These are phyloP conservation scores for Taxawa tesnikishii DNA, from an alignment of 2,329 filamentous ascomycete genomes.

Conservation along the genomic window DNA sequence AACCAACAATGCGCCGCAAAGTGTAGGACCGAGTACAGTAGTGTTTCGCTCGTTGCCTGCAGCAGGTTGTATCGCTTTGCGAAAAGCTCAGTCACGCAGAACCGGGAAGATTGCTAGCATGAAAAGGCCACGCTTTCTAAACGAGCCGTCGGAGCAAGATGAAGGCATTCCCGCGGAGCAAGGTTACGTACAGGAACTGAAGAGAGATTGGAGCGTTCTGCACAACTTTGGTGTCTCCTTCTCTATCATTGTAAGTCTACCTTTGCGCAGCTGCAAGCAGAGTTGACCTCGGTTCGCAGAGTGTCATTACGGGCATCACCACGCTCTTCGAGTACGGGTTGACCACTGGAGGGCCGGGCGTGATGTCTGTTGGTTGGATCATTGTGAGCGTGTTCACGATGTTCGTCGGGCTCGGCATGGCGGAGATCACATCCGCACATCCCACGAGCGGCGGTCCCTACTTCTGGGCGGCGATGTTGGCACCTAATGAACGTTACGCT, in stretches of 20 bases:
- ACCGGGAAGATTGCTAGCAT: no score
- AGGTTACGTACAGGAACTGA: conserved; percentile 48
- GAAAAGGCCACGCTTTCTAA: not conserved
- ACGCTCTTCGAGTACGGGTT: conserved; percentile 45
- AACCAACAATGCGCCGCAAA: no score
- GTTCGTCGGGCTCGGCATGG: conserved; percentile 43
- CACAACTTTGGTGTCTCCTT: conserved; percentile 53
- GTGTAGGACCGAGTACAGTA: no score
- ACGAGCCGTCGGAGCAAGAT: conserved; percentile 21
- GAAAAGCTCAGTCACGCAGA: no score
- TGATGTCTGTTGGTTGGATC: conserved; percentile 46
- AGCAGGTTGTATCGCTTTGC: no score
- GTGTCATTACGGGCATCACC: conserved; percentile 47
- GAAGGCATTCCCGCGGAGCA: conserved; percentile 42
- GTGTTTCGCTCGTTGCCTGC: no score
- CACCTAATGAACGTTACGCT: conserved; percentile 30
- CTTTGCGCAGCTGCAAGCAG: not conserved
- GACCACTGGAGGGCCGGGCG: conserved; percentile 41
- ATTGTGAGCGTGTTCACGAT: conserved; percentile 44
- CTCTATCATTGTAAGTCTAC: conserved; percentile 42
- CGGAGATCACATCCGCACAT: conserved; percentile 47
- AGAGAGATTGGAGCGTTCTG: conserved; percentile 44
- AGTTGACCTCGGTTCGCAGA: conserved; percentile 20
- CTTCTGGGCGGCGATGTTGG: conserved; percentile 48
- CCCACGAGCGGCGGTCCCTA: conserved; percentile 48